A percentile compares a stretch with the other conserved stretches of the same genome.
phyloP scores from a whole-genome alignment of 1,284 basidiomycete genomes.

The Tremellales sp. region DNA sequence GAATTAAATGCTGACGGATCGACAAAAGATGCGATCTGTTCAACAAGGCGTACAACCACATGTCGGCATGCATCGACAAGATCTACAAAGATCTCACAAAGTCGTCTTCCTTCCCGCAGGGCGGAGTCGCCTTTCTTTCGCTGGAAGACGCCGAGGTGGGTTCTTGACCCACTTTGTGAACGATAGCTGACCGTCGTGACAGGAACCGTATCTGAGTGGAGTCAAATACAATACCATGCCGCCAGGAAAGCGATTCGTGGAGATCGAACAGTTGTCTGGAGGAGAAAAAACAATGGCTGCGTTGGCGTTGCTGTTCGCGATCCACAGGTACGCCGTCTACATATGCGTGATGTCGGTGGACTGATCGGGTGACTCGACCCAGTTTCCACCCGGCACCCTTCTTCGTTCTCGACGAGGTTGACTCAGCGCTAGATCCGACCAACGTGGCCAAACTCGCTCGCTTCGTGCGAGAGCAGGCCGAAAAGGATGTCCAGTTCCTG shows the following conservation, averaged over 20 bases:
- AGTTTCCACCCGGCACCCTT: conserved; percentile 95
- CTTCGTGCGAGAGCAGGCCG: conserved; percentile 75
- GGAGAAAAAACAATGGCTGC: conserved; percentile 99
- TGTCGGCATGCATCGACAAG: conserved; percentile 86
- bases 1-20: background rate
- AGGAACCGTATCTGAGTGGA: conserved; percentile 94
- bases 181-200: conserved; percentile 1
- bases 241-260: conserved; percentile 97
- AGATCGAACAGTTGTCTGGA: conserved; percentile 97
- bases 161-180: background rate
- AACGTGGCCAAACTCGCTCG: conserved; percentile 90
- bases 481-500: conserved; percentile 76
- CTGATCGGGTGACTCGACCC: background rate
- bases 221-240: conserved; percentile 99
- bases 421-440: conserved; percentile 93
- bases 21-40: conserved; percentile 74
- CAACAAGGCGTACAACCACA: conserved; percentile 94
- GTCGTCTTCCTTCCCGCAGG: conserved; percentile 76
- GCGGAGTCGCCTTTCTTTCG: conserved; percentile 92
- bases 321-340: conserved; percentile 66
- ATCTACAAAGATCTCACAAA: conserved; percentile 99
- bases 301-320: conserved; percentile 89
- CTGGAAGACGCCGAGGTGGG: conserved; percentile 89
- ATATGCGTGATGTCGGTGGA: no score
- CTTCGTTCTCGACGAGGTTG: conserved; percentile 97